These are phyloP conservation scores for Beauveria scarabaeidicola DNA, from an alignment of 2,329 filamentous ascomycete genomes.

Conservation along the genomic window DNA sequence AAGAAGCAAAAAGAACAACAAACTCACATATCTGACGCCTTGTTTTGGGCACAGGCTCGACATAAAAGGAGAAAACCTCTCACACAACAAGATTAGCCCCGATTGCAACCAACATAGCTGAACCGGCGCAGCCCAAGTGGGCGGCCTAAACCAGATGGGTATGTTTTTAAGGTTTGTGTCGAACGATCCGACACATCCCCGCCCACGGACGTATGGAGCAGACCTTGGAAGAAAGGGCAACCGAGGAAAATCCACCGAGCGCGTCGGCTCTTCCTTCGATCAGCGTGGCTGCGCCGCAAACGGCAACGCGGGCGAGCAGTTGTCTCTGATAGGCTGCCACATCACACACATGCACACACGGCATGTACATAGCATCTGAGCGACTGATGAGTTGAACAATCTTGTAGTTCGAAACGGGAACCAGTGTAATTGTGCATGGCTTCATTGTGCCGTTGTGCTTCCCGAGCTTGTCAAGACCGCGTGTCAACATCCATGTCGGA, in stretches of 20 bases:
- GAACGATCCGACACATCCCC: not conserved
- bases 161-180: slow-evolving; percentile 3
- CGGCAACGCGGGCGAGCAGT: not conserved
- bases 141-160: not conserved
- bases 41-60: not conserved
- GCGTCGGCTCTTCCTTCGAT: not conserved
- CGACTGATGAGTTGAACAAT: too few species aligned
- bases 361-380: not conserved
- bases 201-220: not conserved
- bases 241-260: not conserved
- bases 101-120: not conserved
- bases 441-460: not conserved
- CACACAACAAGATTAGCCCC: not conserved
- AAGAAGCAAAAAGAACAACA: not conserved
- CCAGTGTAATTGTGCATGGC: not conserved
- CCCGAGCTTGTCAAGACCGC: not conserved
- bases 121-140: not conserved
- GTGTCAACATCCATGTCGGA: too few species aligned
- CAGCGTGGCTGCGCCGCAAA: not conserved
- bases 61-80: not conserved
- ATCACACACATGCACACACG: not conserved
- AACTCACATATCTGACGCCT: not conserved
- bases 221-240: not conserved
- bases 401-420: too few species aligned
- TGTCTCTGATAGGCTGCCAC: not conserved